Conservation (phyloP, 257 asterid species). For the Haberlea rhodopensis region DNA sequence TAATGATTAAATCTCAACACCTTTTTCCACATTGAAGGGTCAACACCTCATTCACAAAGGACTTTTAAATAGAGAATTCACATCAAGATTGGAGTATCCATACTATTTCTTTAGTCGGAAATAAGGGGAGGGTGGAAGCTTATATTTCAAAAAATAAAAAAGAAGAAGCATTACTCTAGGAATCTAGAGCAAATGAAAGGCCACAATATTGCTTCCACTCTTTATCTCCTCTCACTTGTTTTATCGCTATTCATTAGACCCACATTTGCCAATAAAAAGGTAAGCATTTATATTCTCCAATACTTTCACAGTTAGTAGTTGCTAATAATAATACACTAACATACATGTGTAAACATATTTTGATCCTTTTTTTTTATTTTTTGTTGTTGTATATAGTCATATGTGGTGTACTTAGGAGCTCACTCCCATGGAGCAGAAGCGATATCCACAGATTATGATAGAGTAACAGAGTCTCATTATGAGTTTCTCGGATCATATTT, state of each 20-base stretch:
- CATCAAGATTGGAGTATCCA: constrained; percentile 21
- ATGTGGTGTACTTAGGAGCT: constrained; percentile 87
- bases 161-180: background rate
- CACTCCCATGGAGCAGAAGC: constrained; percentile 64
- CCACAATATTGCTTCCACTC: constrained; percentile 29
- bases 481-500: constrained; percentile 71
- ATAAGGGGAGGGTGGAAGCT: constrained; percentile 13
- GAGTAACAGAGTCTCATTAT: constrained; percentile 63
- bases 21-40: constrained; percentile 31
- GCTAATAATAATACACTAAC: constrained; percentile 1
- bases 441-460: constrained; percentile 53
- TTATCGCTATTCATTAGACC: constrained; percentile 51
- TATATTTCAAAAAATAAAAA: constrained; percentile 6
- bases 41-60: constrained; percentile 30
- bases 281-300: constrained; percentile 32
- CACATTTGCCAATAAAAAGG: constrained; percentile 75
- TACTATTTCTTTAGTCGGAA: constrained; percentile 22
- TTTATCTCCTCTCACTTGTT: constrained; percentile 47
- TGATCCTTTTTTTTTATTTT: constrained; percentile 7
- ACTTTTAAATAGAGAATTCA: constrained; percentile 29
- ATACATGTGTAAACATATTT: background rate
- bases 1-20: constrained; percentile 33
- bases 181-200: constrained; percentile 45
- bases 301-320: constrained; percentile 19
- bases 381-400: constrained; percentile 51